Evolutionary conservation across 2,329 filamentous ascomycete genomes (phyloP).

Genomic region (Diplodia mutila): DNA sequence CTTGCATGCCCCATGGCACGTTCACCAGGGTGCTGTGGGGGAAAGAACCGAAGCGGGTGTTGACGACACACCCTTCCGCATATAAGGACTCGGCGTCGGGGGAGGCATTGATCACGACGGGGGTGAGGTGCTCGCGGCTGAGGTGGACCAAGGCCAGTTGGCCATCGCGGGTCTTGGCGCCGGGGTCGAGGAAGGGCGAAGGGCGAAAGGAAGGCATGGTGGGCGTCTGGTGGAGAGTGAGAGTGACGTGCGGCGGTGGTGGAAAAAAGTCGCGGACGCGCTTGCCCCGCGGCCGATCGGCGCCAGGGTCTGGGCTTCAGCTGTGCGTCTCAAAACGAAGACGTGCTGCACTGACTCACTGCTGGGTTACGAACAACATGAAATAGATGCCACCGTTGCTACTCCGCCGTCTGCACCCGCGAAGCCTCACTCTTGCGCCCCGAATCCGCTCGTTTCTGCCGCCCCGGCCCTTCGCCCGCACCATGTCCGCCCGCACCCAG

Average conservation of each 20-base stretch:
- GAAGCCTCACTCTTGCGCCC: slow-evolving; percentile 31
- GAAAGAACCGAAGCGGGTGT: slow-evolving; percentile 87
- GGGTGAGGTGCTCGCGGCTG: slow-evolving; percentile 81
- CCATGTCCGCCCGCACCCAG: slow-evolving; percentile 42
- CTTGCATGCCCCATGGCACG: slow-evolving; percentile 88
- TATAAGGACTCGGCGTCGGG: slow-evolving; percentile 44
- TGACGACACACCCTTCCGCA: slow-evolving; percentile 62
- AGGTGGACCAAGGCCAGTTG: slow-evolving; percentile 83
- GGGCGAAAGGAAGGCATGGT: slow-evolving; percentile 29
- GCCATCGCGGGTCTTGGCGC: slow-evolving; percentile 63
- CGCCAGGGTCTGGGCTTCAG: slow-evolving; percentile 11
- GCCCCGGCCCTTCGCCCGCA: slow-evolving; percentile 34
- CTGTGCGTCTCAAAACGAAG: slow-evolving; percentile 9
- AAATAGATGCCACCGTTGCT: slow-evolving; percentile 27
- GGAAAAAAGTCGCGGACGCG: slow-evolving; percentile 23
- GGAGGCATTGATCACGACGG: slow-evolving; percentile 60
- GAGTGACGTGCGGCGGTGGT: slow-evolving; percentile 2
- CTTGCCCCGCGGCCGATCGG: slow-evolving; percentile 23
- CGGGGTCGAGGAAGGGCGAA: slow-evolving; percentile 81
- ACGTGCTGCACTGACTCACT: slow-evolving; percentile 21
- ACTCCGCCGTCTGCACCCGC: slow-evolving; percentile 24
- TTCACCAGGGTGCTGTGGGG: slow-evolving; percentile 61
- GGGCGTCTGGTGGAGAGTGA: not conserved
- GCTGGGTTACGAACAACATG: slow-evolving; percentile 14
- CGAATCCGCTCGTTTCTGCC: slow-evolving; percentile 24